phyloP scores from a whole-genome alignment of 345 rosid genomes.

The Populus alba region DNA sequence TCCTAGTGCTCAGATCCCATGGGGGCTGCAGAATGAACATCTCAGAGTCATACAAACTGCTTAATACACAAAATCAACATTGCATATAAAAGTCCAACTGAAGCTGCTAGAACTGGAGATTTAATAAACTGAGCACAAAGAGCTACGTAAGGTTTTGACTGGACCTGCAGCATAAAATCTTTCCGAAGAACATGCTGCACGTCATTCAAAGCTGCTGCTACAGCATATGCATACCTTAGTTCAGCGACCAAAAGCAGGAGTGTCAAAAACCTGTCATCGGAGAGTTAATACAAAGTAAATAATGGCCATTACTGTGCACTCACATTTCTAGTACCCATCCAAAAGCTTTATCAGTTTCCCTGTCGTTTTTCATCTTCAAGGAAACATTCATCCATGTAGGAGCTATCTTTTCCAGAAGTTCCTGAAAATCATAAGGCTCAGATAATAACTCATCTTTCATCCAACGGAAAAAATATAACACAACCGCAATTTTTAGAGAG shows the following conservation, averaged over 20 bases:
- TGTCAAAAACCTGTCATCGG: neutral
- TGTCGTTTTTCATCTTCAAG: slow-evolving; percentile 78
- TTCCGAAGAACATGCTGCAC: slow-evolving; percentile 79
- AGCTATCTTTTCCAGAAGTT: slow-evolving; percentile 69
- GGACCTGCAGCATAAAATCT: slow-evolving; percentile 97
- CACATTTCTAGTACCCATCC: slow-evolving; percentile 99
- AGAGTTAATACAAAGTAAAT: neutral
- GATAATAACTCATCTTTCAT: neutral
- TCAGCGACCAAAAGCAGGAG: slow-evolving; percentile 8
- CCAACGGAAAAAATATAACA: neutral
- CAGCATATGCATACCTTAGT: slow-evolving; percentile 91
- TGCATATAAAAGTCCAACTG: neutral
- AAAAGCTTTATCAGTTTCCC: slow-evolving; percentile 79
- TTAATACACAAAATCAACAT: slow-evolving; percentile 3
- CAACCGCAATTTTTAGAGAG: neutral
- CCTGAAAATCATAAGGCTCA: slow-evolving; percentile 4
- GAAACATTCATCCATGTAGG: slow-evolving; percentile 99
- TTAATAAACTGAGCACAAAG: neutral
- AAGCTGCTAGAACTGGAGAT: neutral
- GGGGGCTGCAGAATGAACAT: slow-evolving; percentile 69
- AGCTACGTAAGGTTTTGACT: neutral
- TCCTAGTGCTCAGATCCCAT: slow-evolving; percentile 59
- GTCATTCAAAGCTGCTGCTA: slow-evolving; percentile 91
- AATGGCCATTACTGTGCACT: slow-evolving; percentile 18
- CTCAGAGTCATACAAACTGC: neutral